These are phyloP conservation scores for Penicillium hordei DNA, from an alignment of 2,329 filamentous ascomycete species.

Conservation along the genomic window DNA sequence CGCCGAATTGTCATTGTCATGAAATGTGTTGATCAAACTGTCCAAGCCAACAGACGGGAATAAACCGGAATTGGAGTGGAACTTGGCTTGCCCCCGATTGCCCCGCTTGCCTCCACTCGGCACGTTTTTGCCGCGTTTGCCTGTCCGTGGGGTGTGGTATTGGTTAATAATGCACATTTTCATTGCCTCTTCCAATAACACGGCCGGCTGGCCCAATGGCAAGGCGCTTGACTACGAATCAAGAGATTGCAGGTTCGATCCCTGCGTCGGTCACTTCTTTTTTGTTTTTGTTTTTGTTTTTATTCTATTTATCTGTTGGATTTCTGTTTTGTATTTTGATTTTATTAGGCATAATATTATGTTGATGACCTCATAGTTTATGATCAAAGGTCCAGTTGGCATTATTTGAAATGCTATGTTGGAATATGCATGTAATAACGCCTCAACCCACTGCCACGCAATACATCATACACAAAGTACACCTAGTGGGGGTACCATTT, in stretches of 20 bases:
- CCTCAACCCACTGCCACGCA: not conserved
- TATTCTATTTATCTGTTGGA: not conserved
- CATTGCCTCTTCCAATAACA: too few relatives aligned
- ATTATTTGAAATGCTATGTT: not conserved
- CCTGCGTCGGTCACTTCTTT: slow-evolving; percentile 40
- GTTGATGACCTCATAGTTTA: not conserved
- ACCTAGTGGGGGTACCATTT: not conserved
- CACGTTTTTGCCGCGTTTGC: slow-evolving; percentile 23
- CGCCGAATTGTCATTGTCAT: not conserved
- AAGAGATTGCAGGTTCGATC: slow-evolving; percentile 53
- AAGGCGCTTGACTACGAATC: slow-evolving; percentile 56
- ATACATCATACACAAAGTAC: not conserved
- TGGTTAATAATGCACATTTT: not conserved
- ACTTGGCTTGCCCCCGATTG: not conserved
- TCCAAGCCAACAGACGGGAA: not conserved
- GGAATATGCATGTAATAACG: not conserved
- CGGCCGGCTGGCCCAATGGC: slow-evolving; percentile 48
- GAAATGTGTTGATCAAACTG: not conserved
- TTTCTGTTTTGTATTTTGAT: not conserved
- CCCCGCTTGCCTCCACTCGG: slow-evolving; percentile 20
- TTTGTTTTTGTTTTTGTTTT: not conserved
- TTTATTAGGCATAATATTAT: too few relatives aligned
- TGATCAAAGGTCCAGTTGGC: not conserved
- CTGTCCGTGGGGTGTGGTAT: not conserved
- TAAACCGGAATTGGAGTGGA: slow-evolving; percentile 10